Percentiles rank a stretch among this genome's conserved stretches.
phyloP scores from a whole-genome alignment of 2,329 filamentous ascomycete genomes.

The Elsinoe batatas region DNA sequence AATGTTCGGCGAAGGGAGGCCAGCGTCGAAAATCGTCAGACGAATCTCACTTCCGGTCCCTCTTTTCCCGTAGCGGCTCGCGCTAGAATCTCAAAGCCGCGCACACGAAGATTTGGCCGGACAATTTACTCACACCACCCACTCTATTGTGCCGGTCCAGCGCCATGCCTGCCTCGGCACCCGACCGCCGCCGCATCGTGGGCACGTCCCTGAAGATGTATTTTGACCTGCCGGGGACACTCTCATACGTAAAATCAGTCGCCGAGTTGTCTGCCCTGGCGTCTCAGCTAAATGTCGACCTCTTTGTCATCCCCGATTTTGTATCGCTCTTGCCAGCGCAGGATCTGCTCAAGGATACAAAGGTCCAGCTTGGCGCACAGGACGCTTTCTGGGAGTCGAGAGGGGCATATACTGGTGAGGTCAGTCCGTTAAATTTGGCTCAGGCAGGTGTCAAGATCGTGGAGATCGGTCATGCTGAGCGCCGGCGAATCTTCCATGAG shows the following conservation, averaged over 20 bases:
- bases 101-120: not conserved
- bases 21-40: constrained; percentile 9
- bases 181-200: constrained; percentile 50
- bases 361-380: constrained; percentile 62
- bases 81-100: not conserved
- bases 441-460: constrained; percentile 63
- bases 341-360: constrained; percentile 39
- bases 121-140: constrained; percentile 12
- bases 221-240: constrained; percentile 58
- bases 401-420: constrained; percentile 69
- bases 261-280: constrained; percentile 42
- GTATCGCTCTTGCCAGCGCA: constrained; percentile 51
- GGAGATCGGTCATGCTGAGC: constrained; percentile 73
- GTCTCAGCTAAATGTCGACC: constrained; percentile 48
- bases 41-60: constrained; percentile 1
- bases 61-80: constrained; percentile 3
- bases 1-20: not conserved
- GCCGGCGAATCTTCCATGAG: constrained; percentile 62
- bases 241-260: constrained; percentile 36
- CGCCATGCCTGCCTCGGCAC: constrained; percentile 13
- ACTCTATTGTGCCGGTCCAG: not conserved
- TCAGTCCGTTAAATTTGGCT: constrained; percentile 57
- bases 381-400: constrained; percentile 60
- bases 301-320: constrained; percentile 73
- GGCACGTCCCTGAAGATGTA: constrained; percentile 74